Conservation (phyloP, 2,329 filamentous ascomycete genomes). For the Penicillium frequentans region DNA sequence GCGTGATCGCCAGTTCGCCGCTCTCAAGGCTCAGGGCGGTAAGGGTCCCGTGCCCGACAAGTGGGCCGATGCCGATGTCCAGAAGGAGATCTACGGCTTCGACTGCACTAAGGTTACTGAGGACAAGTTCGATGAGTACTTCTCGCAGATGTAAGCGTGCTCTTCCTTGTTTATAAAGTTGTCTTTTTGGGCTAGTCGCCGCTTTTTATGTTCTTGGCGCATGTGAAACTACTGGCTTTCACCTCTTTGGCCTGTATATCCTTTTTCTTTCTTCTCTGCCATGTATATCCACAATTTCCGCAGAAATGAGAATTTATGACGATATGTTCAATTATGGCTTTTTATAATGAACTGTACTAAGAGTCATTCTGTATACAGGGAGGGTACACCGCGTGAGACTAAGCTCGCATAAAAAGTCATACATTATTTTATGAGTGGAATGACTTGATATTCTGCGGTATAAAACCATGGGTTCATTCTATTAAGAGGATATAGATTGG, state of each 20-base stretch:
- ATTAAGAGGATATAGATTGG: too few relatives aligned
- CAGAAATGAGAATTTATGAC: constrained; percentile 3
- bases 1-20: constrained; percentile 57
- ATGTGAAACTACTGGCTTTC: not conserved
- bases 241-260: not conserved
- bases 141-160: constrained; percentile 25
- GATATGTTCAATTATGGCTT: not conserved
- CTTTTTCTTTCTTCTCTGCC: not conserved
- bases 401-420: not conserved
- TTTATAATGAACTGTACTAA: constrained; percentile 2
- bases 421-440: not conserved
- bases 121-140: constrained; percentile 55
- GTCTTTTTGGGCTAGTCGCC: not conserved
- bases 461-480: too few relatives aligned
- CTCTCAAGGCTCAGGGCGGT: constrained; percentile 43
- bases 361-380: not conserved
- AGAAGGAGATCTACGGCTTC: constrained; percentile 65
- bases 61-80: constrained; percentile 69
- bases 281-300: constrained; percentile 5
- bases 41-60: constrained; percentile 58
- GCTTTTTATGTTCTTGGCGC: not conserved
- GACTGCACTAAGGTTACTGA: constrained; percentile 59
- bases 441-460: not conserved
- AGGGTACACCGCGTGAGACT: constrained; percentile 1
- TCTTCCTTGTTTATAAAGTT: constrained; percentile 2